These are phyloP conservation scores for Carpinus fangiana DNA, from an alignment of 306 rosid species.

Conservation along the genomic window DNA sequence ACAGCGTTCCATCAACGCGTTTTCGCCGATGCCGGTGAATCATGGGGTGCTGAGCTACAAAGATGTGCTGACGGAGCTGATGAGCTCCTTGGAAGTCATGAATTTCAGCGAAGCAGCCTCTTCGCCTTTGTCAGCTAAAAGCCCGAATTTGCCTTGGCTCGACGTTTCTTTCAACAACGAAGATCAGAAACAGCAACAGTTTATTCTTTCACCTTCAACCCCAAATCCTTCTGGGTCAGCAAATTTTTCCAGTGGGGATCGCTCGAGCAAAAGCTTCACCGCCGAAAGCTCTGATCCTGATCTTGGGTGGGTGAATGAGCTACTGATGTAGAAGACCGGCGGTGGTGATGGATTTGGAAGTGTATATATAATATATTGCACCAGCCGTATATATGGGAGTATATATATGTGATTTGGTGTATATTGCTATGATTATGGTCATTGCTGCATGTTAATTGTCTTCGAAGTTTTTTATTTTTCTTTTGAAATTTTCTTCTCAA, in stretches of 20 bases:
- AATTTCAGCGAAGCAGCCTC: slow-evolving; percentile 43
- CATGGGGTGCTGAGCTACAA: slow-evolving; percentile 41
- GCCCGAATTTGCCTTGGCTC: slow-evolving; percentile 43
- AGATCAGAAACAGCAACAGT: slow-evolving; percentile 51
- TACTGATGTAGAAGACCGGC: slow-evolving; percentile 53
- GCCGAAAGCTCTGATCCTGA: slow-evolving; percentile 46
- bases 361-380: slow-evolving; percentile 61
- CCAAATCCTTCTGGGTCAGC: slow-evolving; percentile 33
- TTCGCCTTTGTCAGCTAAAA: slow-evolving; percentile 28
- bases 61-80: slow-evolving; percentile 50
- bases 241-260: slow-evolving; percentile 20
- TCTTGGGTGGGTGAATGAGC: slow-evolving; percentile 91
- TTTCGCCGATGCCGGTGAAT: slow-evolving; percentile 39
- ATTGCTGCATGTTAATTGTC: slow-evolving; percentile 5
- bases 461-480: slow-evolving; percentile 23
- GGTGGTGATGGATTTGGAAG: slow-evolving; percentile 21
- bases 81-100: slow-evolving; percentile 61
- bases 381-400: slow-evolving; percentile 16
- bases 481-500: neutral
- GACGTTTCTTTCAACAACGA: slow-evolving; percentile 42
- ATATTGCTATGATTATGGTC: slow-evolving; percentile 26
- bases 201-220: slow-evolving; percentile 54
- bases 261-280: slow-evolving; percentile 11
- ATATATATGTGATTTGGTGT: slow-evolving; percentile 31
- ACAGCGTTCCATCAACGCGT: slow-evolving; percentile 28